Evolutionary conservation across 1,284 basidiomycete species (phyloP).

Genomic region (Chalciporus sp.): DNA sequence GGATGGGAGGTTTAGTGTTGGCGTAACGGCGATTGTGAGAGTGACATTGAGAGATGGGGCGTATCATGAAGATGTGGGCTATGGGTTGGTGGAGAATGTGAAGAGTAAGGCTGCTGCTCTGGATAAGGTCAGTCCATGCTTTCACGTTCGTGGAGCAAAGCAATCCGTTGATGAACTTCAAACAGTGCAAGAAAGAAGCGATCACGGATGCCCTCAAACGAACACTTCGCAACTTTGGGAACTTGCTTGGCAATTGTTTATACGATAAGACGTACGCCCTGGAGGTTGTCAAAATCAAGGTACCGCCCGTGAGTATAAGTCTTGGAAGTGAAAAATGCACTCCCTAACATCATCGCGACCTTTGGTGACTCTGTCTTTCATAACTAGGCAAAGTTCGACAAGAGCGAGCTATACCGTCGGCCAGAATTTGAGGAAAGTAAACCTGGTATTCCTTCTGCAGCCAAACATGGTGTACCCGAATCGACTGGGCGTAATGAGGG

Average conservation of each 20-base stretch:
- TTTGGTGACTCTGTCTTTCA: neutral
- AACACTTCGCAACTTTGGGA: conserved; percentile 90
- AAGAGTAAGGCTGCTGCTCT: conserved; percentile 85
- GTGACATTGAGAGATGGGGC: conserved; percentile 89
- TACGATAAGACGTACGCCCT: conserved; percentile 91
- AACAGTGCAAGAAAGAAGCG: conserved; percentile 95
- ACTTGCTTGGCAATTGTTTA: conserved; percentile 92
- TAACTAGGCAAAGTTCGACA: conserved; percentile 75
- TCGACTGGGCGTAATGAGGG: neutral
- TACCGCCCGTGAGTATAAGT: conserved; percentile 64
- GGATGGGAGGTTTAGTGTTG: conserved; percentile 72
- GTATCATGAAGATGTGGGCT: conserved; percentile 93
- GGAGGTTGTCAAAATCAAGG: conserved; percentile 86
- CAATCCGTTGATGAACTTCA: conserved; percentile 1
- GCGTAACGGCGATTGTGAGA: conserved; percentile 84
- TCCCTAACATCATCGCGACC: neutral
- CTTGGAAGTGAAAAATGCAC: neutral
- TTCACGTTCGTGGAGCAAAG: neutral
- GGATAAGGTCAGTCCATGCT: conserved; percentile 75
- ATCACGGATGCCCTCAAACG: conserved; percentile 95
- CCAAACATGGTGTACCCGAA: neutral
- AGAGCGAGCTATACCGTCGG: conserved; percentile 70
- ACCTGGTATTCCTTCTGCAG: conserved; percentile 3
- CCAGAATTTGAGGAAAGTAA: conserved; percentile 67
- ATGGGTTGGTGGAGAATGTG: conserved; percentile 84